Evolutionary conservation across 2,329 filamentous ascomycete species (phyloP), one percentile per base, ranked within the genome.

Genomic region (Fusarium sp.): DNA sequence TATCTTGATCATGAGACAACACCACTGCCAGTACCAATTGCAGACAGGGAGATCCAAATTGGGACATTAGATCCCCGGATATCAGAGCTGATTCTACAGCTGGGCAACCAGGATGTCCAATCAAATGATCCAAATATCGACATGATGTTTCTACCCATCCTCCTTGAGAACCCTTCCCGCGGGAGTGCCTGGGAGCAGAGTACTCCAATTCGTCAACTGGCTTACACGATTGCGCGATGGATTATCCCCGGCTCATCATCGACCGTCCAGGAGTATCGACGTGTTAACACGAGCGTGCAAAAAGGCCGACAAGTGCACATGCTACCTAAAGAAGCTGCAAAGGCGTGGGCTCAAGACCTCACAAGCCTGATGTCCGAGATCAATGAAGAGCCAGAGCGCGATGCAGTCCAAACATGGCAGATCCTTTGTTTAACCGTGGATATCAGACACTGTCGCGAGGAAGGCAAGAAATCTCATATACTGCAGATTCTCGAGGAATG

Each of bases 141-240:
- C 14, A 82, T 86, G 45, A 86, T 94, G 14, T 95, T 92, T 79
- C 85, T 95, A 1, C 91, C 92, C 0, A 85, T 92, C 25, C 80
- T 95, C 0, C 82, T 91, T 11, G 90, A 92, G 71, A 87, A 86
- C 66, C 86, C 87, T 20, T 78, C 80, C n/a, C 85, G 87, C 33
- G 85, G 86, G 50, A 91, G 86, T 75, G 88, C 89, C 17, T 92
- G 90, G 90, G 85, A 86, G 63, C 83, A 87, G 66, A 89, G 89
- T 64, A 84, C 83, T 30, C 65, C 78, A 9, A 82, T 90, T 35
- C 85, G 90, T 15, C 84, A 84, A 56, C 73, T 91, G 25, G 89
- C 87, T 2, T 92, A 91, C 76, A 87, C 88, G 1, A 71, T 89
- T 9, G 78, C 90, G 22, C 60, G 63, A 27, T 78, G 68, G 64